Percentiles rank a stretch among this genome's conserved stretches.
These are phyloP conservation scores for Fusarium pininemorale DNA, from an alignment of 2,329 filamentous ascomycete genomes.

Conservation along the genomic window DNA sequence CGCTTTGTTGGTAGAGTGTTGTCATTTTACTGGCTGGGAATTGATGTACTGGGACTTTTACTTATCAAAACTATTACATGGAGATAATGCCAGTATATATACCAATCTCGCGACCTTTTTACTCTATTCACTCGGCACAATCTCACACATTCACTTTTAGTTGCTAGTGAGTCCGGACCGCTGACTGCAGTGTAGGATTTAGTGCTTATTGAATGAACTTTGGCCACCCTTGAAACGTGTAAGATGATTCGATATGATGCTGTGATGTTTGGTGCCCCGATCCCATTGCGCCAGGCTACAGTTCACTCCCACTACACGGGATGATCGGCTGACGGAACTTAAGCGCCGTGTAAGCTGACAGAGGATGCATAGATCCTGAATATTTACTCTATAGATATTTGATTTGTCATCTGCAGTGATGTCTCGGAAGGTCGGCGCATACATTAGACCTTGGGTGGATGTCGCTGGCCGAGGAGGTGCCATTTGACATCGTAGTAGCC, in stretches of 20 bases:
- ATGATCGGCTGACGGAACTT: not conserved
- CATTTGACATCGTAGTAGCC: not conserved
- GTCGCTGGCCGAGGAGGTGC: not conserved
- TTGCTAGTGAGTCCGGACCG: not conserved
- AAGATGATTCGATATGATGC: not conserved
- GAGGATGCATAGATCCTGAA: not conserved
- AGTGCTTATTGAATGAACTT: not conserved
- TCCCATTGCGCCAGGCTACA: not conserved
- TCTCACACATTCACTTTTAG: not conserved
- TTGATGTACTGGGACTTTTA: not conserved
- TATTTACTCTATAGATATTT: too few species aligned
- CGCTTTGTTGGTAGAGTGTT: conserved; percentile 36
- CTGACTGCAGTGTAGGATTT: not conserved
- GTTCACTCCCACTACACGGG: not conserved
- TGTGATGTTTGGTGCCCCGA: not conserved
- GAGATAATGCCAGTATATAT: not conserved
- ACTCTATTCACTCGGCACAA: not conserved
- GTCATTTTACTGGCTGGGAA: conserved; percentile 16
- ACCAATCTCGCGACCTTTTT: not conserved
- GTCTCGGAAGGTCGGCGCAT: not conserved
- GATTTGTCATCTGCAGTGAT: not conserved
- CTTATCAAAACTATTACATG: accelerated
- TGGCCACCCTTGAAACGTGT: not conserved
- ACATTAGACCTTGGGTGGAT: not conserved
- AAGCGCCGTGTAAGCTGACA: not conserved